Base-by-base conservation (phyloP, 202 grass and related monocot species). In the Bolboschoenoplectus hybrid region DNA sequence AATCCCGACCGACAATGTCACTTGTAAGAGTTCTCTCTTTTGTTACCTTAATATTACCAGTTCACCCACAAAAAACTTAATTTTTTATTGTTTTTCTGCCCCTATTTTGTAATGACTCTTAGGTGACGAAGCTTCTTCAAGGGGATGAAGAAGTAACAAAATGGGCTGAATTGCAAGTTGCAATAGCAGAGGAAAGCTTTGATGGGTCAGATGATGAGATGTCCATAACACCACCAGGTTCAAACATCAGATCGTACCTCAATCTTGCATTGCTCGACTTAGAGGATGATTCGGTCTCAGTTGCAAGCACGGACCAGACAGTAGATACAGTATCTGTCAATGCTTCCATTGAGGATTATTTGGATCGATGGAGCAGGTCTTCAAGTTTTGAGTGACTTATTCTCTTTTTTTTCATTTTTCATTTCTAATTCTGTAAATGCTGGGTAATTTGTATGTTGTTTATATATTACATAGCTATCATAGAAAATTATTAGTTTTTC, bases 221-320 rank as follows among this genome's bases (percentile, higher is more conserved):
- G 65, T 41, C 56, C 1, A 10, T 36, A 2, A 76, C 85, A 44
- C 47, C 66, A 2, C 44, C 81, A 10, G 83, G 89, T 51, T 60
- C 89, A 0, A 91, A 92, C 50, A 99, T 97, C 84, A 92, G 81
- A 74, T 99, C 92, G 0, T 90, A 99, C 70, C 91, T 99, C 32
- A 94, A 81, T 78, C 90, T 99, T 0, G 97, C 97, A 1, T 69
- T 99, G 65, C 89, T 99, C 0, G 97, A 93, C 9, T 89, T 99
- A 43, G 97, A 99, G 2, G 92, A 91, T 20, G 97, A 96, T 46
- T 84, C 92, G 3, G 62, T 94, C 62, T 99, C 97, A 7, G 82
- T 61, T 20, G 88, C 89, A 85, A 99, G 97, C 87, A 97, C 91
- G 1, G 93, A 94, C 51, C 95, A 83, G 51, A 94, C 90, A 1